phyloP scores from a whole-genome alignment of 2,329 filamentous ascomycete species.

The Trichoderma sp. region DNA sequence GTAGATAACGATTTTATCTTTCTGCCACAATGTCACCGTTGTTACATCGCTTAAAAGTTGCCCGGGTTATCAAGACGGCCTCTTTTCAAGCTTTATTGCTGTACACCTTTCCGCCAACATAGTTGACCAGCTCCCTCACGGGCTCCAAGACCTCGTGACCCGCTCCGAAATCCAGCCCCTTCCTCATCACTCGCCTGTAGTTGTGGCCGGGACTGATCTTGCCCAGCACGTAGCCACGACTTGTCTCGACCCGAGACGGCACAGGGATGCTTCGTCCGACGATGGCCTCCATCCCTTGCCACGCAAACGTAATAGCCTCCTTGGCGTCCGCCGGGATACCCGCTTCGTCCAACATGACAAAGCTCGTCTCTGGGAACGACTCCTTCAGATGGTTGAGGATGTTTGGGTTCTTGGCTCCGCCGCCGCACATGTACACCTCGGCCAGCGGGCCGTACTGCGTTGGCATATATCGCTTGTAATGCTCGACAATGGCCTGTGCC shows the following conservation, averaged over 20 bases:
- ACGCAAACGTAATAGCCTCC: constrained; percentile 58
- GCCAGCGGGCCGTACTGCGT: constrained; percentile 41
- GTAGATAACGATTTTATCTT: background rate
- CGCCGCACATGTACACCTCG: constrained; percentile 64
- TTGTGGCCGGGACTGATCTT: constrained; percentile 58
- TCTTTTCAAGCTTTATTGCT: constrained; percentile 41
- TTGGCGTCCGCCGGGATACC: constrained; percentile 60
- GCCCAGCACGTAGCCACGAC: constrained; percentile 53
- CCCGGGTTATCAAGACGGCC: background rate
- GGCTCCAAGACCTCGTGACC: constrained; percentile 45
- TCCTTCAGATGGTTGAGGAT: constrained; percentile 55
- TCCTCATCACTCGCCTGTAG: constrained; percentile 54
- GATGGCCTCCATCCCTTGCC: constrained; percentile 61
- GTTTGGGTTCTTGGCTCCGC: constrained; percentile 59
- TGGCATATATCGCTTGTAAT: constrained; percentile 51
- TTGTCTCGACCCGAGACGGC: constrained; percentile 54
- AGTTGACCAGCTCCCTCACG: constrained; percentile 54
- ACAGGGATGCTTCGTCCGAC: constrained; percentile 57
- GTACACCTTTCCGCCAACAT: constrained; percentile 50
- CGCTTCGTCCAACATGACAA: constrained; percentile 58
- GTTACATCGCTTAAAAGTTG: background rate
- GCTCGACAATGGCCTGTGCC: constrained; percentile 57
- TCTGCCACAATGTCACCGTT: background rate
- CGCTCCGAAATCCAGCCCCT: constrained; percentile 54
- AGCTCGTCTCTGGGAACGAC: constrained; percentile 49